Base-by-base conservation (phyloP, 257 asterid species). In the Solanum habrochaites region DNA sequence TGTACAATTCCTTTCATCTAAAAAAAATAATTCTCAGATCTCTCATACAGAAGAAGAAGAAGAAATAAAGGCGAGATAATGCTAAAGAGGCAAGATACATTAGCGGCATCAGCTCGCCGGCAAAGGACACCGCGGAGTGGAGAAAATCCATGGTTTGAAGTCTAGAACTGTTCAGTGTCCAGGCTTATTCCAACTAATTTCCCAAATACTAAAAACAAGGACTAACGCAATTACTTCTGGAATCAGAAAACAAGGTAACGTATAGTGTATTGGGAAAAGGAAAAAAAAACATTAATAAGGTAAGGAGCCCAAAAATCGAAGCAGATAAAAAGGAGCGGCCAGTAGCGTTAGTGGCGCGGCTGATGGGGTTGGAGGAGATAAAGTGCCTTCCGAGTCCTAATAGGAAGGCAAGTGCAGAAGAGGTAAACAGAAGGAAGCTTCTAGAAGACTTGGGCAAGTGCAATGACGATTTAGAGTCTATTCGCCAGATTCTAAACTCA, bases 101-200 rank as follows among this genome's bases (percentile, higher is more conserved):
- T 93, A 16, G 93, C 91, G 87, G 94, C 98, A 16, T 93, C 98
- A 43, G 92, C 95, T 69, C 94, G 94, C 87, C 98, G 62, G 21
- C 62, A 16, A 52, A 52, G 60, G 60, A 16, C 62, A 52, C 4
- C 4, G n/a, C 62, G 95, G 60, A 8, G 3, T 49, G 87, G 94
- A 75, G 94, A 94, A 42, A 86, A 85, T 42, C 94, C 94, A 90
- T 91, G 92, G 89, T 91, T 92, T 91, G 60, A 93, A 93, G 56
- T 83, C 96, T 85, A n/a, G n/a, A n/a, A 89, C 89, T 73, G 99
- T 96, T 98, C 97, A 93, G n/a, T 95, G 96, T 91, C 99, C 99
- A 0, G 95, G 98, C 89, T 96, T 88, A 83, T 96, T 29, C 91
- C 91, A 89, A 1, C 93, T 94, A 90, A 88, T 96, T 89, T 92